phyloP scores from a whole-genome alignment of 192 early-diverging fungal genomes.

The Coemansia sp. region DNA sequence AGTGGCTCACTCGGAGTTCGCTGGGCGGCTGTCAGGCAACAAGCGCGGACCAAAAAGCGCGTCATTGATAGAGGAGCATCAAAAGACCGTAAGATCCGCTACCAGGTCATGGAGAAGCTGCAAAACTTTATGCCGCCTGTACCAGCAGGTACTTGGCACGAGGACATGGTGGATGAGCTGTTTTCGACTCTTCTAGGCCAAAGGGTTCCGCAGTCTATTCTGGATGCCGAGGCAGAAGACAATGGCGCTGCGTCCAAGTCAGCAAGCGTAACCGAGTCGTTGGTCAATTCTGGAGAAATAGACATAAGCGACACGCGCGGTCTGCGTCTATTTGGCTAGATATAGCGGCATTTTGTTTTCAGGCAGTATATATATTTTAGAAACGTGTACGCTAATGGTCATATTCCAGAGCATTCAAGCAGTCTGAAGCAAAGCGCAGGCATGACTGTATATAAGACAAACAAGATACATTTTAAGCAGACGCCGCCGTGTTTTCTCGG shows the following conservation, averaged over 20 bases:
- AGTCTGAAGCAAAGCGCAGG: neutral
- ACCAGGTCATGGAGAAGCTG: constrained; percentile 94
- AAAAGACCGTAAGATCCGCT: constrained; percentile 90
- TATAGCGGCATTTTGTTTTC: neutral
- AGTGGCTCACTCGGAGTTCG: constrained; percentile 70
- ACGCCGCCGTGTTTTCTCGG: neutral
- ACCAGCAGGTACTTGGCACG: constrained; percentile 88
- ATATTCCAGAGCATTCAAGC: too few relatives aligned
- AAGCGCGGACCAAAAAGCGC: constrained; percentile 65
- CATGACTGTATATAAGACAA: neutral
- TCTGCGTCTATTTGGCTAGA: constrained; percentile 46
- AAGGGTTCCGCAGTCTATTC: constrained; percentile 48
- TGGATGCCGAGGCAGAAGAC: constrained; percentile 34
- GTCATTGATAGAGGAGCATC: constrained; percentile 82
- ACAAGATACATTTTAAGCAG: neutral
- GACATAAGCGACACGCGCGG: constrained; percentile 19
- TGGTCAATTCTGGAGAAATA: constrained; percentile 20
- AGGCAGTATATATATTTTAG: neutral
- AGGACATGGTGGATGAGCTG: constrained; percentile 89
- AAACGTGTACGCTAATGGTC: too few relatives aligned
- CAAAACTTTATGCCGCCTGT: constrained; percentile 96
- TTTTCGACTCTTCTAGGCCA: constrained; percentile 82
- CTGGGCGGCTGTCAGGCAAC: constrained; percentile 76
- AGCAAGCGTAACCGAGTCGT: constrained; percentile 5
- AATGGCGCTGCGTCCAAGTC: neutral